phyloP scores from a whole-genome alignment of 306 rosid species.

The Trifolium subterraneum region DNA sequence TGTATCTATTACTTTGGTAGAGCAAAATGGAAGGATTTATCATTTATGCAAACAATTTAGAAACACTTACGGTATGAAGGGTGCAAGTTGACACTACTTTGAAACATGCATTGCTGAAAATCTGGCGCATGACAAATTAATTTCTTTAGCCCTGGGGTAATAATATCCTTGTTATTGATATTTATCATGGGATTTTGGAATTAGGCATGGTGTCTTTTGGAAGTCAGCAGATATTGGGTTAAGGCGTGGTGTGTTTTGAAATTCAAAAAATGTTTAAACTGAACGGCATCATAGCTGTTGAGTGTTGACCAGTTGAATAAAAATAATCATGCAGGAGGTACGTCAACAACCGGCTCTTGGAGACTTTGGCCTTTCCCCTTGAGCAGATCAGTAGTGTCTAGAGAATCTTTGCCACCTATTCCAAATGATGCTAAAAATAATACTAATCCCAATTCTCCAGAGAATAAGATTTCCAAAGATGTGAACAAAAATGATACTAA shows the following conservation, averaged over 20 bases:
- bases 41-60: constrained; percentile 41
- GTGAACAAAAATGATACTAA: constrained; percentile 42
- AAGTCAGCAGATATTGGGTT: constrained; percentile 8
- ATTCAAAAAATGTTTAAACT: constrained; percentile 38
- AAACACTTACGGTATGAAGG: constrained; percentile 42
- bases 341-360: constrained; percentile 60
- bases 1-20: constrained; percentile 31
- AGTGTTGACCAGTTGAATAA: constrained; percentile 49
- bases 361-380: constrained; percentile 81
- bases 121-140: constrained; percentile 45
- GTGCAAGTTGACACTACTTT: constrained; percentile 44
- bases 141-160: constrained; percentile 42
- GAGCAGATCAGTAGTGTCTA: constrained; percentile 55
- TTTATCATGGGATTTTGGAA: constrained; percentile 46
- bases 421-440: constrained; percentile 44
- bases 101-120: constrained; percentile 40
- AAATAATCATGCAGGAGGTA: constrained; percentile 63
- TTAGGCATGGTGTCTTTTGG: constrained; percentile 13
- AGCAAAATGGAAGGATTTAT: constrained; percentile 40
- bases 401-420: constrained; percentile 47
- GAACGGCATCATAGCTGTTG: constrained; percentile 47
- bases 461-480: constrained; percentile 43
- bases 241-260: constrained; percentile 46
- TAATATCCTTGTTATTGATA: constrained; percentile 45
- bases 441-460: constrained; percentile 49